Conservation (phyloP, 176 grass and related monocot species). For the Phoenix dactylifera region DNA sequence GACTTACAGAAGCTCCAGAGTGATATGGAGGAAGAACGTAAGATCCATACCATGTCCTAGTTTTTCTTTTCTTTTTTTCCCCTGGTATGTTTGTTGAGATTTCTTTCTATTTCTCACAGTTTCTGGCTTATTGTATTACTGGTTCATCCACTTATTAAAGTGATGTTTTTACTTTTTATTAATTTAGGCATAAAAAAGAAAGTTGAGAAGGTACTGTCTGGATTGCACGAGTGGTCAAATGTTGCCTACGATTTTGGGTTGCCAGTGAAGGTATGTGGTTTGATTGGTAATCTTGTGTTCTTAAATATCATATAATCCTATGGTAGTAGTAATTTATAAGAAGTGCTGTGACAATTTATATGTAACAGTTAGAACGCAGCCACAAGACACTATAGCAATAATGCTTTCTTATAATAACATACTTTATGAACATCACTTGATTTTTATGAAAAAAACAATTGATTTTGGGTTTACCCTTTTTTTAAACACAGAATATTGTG, state of each 20-base stretch:
- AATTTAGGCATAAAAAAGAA: constrained; percentile 52
- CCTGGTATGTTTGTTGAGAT: background rate
- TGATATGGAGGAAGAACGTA: constrained; percentile 40
- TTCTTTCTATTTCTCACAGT: no score
- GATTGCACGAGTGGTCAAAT: constrained; percentile 30
- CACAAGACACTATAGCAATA: no score
- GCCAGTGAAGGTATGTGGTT: constrained; percentile 34
- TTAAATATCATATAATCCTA: no score
- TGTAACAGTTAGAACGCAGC: no score
- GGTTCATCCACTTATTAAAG: background rate
- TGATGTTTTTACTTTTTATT: background rate
- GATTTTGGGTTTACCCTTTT: no score
- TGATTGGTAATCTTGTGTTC: background rate
- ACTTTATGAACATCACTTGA: no score
- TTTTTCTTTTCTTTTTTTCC: background rate
- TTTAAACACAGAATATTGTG: no score
- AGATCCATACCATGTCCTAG: background rate
- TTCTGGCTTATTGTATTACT: no score
- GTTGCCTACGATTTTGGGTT: constrained; percentile 21
- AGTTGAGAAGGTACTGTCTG: constrained; percentile 36
- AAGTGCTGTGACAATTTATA: no score
- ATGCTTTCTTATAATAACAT: no score
- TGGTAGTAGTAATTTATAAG: no score
- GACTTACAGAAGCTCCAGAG: constrained; percentile 36
- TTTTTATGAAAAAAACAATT: no score